Percentiles rank a stretch among this genome's conserved stretches.
phyloP scores from a whole-genome alignment of 208 protist species.

The Acanthamoeba lugdunensis region DNA sequence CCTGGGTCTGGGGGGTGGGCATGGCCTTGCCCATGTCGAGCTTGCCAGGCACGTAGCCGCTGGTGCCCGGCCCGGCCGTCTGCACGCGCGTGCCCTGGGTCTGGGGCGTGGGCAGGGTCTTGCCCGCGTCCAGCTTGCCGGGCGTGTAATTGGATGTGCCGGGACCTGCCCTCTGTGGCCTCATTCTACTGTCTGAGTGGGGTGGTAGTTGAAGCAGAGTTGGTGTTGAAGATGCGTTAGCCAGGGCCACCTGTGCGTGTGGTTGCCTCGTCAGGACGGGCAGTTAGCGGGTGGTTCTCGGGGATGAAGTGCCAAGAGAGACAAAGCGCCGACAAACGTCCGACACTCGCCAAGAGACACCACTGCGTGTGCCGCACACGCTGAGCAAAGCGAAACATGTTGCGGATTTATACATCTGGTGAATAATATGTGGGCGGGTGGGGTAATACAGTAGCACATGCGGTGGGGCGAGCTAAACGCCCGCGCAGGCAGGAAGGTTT shows the following conservation, averaged over 20 bases:
- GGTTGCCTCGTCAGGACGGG: not conserved
- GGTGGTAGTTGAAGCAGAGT: no score
- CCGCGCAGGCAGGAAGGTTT: not conserved
- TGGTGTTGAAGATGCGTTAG: not conserved
- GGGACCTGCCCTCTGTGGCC: not conserved
- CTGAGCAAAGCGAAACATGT: no score
- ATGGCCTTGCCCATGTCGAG: conserved; percentile 9
- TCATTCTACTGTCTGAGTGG: not conserved
- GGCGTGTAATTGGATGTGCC: not conserved
- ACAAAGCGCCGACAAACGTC: not conserved
- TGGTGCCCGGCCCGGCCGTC: conserved; percentile 15
- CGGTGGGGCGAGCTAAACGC: not conserved
- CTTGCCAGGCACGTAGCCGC: conserved; percentile 3
- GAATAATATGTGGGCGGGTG: no score
- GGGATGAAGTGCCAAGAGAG: not conserved
- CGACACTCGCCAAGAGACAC: not conserved
- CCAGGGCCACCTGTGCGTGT: no score
- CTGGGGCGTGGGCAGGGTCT: not conserved
- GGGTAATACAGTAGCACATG: no score
- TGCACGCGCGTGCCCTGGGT: not conserved
- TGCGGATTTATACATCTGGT: no score
- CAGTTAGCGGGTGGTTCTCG: not conserved
- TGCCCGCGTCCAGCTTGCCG: not conserved
- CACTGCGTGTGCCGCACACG: no score
- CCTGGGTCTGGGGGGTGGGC: not conserved